Percentiles rank a stretch among this genome's conserved stretches.
phyloP scores from a whole-genome alignment of 176 grass and related monocot genomes.

The Eremochloa ophiuroides region DNA sequence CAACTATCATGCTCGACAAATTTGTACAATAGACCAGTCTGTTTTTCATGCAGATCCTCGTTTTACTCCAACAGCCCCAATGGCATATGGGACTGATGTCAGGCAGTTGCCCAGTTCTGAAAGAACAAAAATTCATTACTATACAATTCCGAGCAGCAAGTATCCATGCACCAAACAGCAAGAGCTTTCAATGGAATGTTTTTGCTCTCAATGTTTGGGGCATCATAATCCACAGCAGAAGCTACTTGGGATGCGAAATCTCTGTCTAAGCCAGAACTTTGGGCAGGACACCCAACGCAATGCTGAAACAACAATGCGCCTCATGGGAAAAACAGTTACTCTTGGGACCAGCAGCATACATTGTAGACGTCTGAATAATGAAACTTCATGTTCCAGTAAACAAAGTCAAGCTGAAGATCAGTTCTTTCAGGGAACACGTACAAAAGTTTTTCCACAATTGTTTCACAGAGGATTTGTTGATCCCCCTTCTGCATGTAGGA shows the following conservation, averaged over 20 bases:
- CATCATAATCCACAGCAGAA: conserved; percentile 27
- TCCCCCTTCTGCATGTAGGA: conserved; percentile 9
- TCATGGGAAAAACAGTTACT: conserved; percentile 88
- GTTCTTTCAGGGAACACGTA: conserved; percentile 1
- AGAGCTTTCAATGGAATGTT: conserved; percentile 20
- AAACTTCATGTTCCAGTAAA: conserved; percentile 27
- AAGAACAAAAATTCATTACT: conserved; percentile 42
- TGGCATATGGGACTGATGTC: conserved; percentile 35
- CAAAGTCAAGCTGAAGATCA: conserved; percentile 34
- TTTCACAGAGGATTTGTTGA: conserved; percentile 14
- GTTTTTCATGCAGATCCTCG: conserved; percentile 42
- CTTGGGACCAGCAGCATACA: conserved; percentile 57
- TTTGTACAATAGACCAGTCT: conserved; percentile 42
- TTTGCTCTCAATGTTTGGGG: conserved; percentile 24
- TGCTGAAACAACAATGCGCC: conserved; percentile 64
- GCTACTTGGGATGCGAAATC: conserved; percentile 25
- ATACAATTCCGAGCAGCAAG: conserved; percentile 18
- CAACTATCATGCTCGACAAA: conserved; percentile 22
- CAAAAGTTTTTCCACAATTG: conserved; percentile 18
- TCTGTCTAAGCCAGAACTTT: conserved; percentile 16
- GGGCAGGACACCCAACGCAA: conserved; percentile 26
- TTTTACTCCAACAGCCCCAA: conserved; percentile 23
- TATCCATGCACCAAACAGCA: conserved; percentile 16
- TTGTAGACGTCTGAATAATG: conserved; percentile 34
- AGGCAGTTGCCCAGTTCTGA: conserved; percentile 49